A percentile compares a stretch with the other conserved stretches of the same genome.
phyloP scores from a whole-genome alignment of 2,329 filamentous ascomycete species.

The Thermoascus crustaceus region DNA sequence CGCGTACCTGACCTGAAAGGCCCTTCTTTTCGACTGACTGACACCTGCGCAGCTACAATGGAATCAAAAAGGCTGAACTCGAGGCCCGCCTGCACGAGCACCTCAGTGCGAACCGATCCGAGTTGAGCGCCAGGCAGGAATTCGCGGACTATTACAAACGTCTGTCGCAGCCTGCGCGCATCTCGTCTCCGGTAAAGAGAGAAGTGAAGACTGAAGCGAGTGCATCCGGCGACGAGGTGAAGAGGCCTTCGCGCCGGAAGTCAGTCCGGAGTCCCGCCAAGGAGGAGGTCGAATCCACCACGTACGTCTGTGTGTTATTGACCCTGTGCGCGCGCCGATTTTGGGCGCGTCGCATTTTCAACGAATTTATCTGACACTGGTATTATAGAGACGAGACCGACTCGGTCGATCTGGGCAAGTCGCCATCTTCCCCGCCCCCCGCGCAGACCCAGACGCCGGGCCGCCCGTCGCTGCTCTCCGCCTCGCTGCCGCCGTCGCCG shows the following conservation, averaged over 20 bases:
- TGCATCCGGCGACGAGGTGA: slow-evolving; percentile 26
- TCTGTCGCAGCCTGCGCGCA: slow-evolving; percentile 27
- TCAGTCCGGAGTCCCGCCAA: slow-evolving; percentile 38
- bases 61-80: slow-evolving; percentile 70
- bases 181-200: slow-evolving; percentile 43
- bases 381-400: slow-evolving; percentile 16
- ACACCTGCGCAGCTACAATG: slow-evolving; percentile 50
- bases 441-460: slow-evolving; percentile 25
- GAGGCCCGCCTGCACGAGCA: slow-evolving; percentile 66
- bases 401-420: slow-evolving; percentile 22
- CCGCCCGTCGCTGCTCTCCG: slow-evolving; percentile 44
- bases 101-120: slow-evolving; percentile 59
- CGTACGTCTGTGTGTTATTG: slow-evolving; percentile 9
- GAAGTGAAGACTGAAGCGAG: slow-evolving; percentile 33
- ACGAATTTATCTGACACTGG: slow-evolving; percentile 1
- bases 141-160: slow-evolving; percentile 69
- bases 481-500: slow-evolving; percentile 72
- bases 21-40: slow-evolving; percentile 8
- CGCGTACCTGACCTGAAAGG: not conserved
- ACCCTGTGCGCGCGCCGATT: not conserved
- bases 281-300: slow-evolving; percentile 32
- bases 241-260: slow-evolving; percentile 29
- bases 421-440: slow-evolving; percentile 44
- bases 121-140: slow-evolving; percentile 54
- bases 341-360: slow-evolving; percentile 7